A percentile compares a stretch with the other conserved stretches of the same genome.
Evolutionary conservation across 805 yeast genomes (phyloP).

Genomic region (Candida coquimbonensis): DNA sequence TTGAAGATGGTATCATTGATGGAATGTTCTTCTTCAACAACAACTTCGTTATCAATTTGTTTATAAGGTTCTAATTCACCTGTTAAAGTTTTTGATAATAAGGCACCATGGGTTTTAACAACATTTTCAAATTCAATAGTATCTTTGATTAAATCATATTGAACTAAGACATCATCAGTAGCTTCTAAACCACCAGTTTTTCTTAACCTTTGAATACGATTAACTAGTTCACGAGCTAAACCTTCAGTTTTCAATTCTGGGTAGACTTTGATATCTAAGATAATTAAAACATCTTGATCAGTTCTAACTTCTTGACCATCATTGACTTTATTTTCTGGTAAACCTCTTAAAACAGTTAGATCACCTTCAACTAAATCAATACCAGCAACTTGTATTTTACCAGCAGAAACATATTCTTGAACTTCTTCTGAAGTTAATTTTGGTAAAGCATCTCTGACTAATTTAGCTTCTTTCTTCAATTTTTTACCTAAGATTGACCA

Average conservation of each 20-base stretch:
- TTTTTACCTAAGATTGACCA: slow-evolving; percentile 99
- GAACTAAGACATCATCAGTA: slow-evolving; percentile 90
- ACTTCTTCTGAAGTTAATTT: slow-evolving; percentile 74
- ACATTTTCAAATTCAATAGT: slow-evolving; percentile 59
- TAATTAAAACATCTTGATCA: slow-evolving; percentile 81
- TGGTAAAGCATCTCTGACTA: slow-evolving; percentile 92
- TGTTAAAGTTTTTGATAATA: slow-evolving; percentile 74
- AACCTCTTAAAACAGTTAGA: slow-evolving; percentile 81
- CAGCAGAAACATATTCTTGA: slow-evolving; percentile 61
- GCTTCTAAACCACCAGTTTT: slow-evolving; percentile 93
- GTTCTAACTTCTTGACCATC: slow-evolving; percentile 83
- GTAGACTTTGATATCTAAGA: slow-evolving; percentile 81
- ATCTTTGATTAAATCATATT: slow-evolving; percentile 58
- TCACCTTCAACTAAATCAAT: slow-evolving; percentile 84
- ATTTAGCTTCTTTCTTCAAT: slow-evolving; percentile 87
- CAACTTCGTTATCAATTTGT: slow-evolving; percentile 40
- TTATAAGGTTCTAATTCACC: slow-evolving; percentile 37
- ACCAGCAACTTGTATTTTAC: slow-evolving; percentile 81
- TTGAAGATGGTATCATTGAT: slow-evolving; percentile 74
- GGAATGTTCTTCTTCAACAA: slow-evolving; percentile 84
- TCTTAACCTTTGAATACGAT: slow-evolving; percentile 95
- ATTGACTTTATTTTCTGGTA: slow-evolving; percentile 58
- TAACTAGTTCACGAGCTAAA: slow-evolving; percentile 89
- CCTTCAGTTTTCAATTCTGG: slow-evolving; percentile 91
- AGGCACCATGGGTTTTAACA: slow-evolving; percentile 54